Base-by-base conservation (phyloP, 2,329 filamentous ascomycete species). In the Cordyceps fumosorosea region DNA sequence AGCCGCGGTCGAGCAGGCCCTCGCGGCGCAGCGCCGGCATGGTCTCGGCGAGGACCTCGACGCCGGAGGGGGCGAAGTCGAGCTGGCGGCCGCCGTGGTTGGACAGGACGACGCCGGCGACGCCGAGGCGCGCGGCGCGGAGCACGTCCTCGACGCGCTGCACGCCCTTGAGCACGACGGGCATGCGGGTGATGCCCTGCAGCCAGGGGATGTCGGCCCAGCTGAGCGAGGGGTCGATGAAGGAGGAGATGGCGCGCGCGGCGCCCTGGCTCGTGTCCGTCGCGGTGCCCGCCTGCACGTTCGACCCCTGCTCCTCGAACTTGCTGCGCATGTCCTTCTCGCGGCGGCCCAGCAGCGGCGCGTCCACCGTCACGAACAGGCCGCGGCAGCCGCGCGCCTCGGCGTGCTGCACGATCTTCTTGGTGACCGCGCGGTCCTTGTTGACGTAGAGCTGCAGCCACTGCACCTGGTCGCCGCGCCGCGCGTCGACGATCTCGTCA, bases 361-460 rank as follows among this genome's bases (percentile, higher is more conserved):
- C 95, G 74, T 99, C 95, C 60, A 99, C 95, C 2, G 95, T 99
- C 78, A 99, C 97, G 81, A 99, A 99, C 20, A 99, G 86, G 11
- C 89, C 95, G 77, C 91, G 95, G 82, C 95, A 98, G 32, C 95
- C 95, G 62, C 95, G 88, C 71, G 80, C 80, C 78, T 99, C 95
- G 64, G 95, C 95, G 76, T 98, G 91, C 77, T 93, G 76, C 55
- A 99, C 89, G 68, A 99, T 98, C 66, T 85, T 85, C 76, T 90
- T 86, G 10, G 95, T 99, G 75, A 99, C 93, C 37, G 83, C 84
- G 62, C 95, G 89, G 78, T 99, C 89, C 75, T 96, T 95, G 84
- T 99, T 99, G 68, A 99, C 91, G 77, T 97, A 96, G 0, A 99
- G 85, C 77, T 99, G 95, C 67, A 99, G 81, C 95, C 95, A 99